Percentiles rank a stretch among this genome's conserved stretches.
These are phyloP conservation scores for Pseudonitzschia multistriata DNA, from an alignment of 108 stramenopile species.

Conservation along the genomic window DNA sequence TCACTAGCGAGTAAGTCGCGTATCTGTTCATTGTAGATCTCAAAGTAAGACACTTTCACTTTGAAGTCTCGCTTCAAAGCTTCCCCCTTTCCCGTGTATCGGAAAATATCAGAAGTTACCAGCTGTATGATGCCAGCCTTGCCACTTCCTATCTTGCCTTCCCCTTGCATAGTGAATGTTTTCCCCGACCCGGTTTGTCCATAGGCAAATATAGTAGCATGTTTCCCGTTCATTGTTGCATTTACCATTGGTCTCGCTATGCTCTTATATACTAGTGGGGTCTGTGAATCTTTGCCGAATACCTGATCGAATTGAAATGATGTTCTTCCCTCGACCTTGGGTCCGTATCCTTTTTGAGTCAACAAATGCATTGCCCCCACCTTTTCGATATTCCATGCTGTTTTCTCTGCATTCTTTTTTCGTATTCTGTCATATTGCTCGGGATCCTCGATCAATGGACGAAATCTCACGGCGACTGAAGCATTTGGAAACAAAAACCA, in stretches of 20 bases:
- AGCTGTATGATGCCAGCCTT: constrained; percentile 62
- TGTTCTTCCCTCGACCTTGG: constrained; percentile 28
- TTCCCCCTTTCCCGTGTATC: constrained; percentile 22
- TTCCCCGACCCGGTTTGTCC: constrained; percentile 71
- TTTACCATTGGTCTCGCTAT: constrained; percentile 67
- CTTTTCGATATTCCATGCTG: constrained; percentile 32
- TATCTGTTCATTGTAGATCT: constrained; percentile 97
- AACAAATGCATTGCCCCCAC: constrained; percentile 22
- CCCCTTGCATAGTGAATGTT: constrained; percentile 77
- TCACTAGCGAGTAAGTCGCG: constrained; percentile 85
- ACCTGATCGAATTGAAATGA: constrained; percentile 79
- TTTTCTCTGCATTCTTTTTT: constrained; percentile 15
- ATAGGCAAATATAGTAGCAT: constrained; percentile 83
- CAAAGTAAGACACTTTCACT: constrained; percentile 79
- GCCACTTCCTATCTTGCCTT: constrained; percentile 76
- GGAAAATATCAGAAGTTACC: constrained; percentile 61
- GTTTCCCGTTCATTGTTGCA: constrained; percentile 75
- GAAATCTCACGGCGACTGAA: constrained; percentile 30
- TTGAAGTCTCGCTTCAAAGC: constrained; percentile 27
- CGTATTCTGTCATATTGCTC: not conserved
- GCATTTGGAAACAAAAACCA: not conserved
- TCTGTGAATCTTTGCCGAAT: constrained; percentile 66
- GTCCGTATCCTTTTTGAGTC: constrained; percentile 27
- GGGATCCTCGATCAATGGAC: constrained; percentile 10
- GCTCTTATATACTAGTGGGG: constrained; percentile 71